These are phyloP conservation scores for Microascus cirrosus DNA, from an alignment of 2,329 filamentous ascomycete genomes.

Conservation along the genomic window DNA sequence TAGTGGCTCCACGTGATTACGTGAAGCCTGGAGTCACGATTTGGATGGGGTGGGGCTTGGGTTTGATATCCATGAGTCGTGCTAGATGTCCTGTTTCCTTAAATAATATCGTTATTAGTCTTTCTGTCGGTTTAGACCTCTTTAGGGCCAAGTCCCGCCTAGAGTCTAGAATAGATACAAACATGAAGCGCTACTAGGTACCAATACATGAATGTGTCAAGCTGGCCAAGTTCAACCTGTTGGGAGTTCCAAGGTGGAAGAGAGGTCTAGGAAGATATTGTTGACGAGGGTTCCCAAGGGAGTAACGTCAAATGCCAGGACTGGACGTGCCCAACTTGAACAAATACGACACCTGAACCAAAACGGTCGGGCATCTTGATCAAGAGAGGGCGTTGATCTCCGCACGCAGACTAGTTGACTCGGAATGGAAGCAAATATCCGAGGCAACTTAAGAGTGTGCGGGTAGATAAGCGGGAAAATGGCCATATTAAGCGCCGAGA, in stretches of 20 bases:
- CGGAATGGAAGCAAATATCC: constrained; percentile 62
- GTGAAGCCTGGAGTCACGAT: no score
- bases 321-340: constrained; percentile 1
- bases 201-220: constrained; percentile 3
- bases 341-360: constrained; percentile 21
- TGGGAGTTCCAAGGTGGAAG: background rate
- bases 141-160: background rate
- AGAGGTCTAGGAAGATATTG: background rate
- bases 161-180: background rate
- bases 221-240: background rate
- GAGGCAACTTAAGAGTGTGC: constrained; percentile 98
- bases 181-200: background rate
- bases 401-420: constrained; percentile 97
- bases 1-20: no score
- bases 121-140: no score
- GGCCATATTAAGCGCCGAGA: constrained; percentile 6
- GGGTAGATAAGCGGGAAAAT: constrained; percentile 18
- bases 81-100: no score
- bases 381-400: constrained; percentile 47
- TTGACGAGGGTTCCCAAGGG: background rate
- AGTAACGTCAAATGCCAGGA: background rate
- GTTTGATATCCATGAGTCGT: no score
- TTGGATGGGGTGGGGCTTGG: no score
- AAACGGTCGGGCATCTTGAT: constrained; percentile 37
- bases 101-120: no score